phyloP scores from a whole-genome alignment of 805 yeast species.

The Nakazawaea wyomingensis region DNA sequence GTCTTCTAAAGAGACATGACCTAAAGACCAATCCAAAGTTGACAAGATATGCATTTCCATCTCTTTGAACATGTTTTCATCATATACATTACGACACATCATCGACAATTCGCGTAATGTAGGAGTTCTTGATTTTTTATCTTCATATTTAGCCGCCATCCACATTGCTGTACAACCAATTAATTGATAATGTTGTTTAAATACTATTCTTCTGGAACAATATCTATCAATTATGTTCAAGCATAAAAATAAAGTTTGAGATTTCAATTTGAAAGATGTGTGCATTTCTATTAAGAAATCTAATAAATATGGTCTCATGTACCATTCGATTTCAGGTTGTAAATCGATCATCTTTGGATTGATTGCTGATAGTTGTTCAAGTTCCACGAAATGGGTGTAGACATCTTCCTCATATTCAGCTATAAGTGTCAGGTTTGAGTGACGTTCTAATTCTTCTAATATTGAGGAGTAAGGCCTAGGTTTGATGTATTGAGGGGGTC shows the following conservation, averaged over 20 bases:
- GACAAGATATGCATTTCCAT: conserved; percentile 40
- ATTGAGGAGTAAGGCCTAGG: conserved; percentile 32
- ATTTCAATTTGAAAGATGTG: conserved; percentile 57
- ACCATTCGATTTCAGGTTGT: conserved; percentile 82
- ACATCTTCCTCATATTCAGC: conserved; percentile 39
- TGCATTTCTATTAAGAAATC: conserved; percentile 71
- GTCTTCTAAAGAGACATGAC: conserved; percentile 48
- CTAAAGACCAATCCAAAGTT: conserved; percentile 35
- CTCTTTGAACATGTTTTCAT: conserved; percentile 38
- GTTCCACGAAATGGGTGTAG: conserved; percentile 30
- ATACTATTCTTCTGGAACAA: conserved; percentile 80
- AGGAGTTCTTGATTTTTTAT: conserved; percentile 54
- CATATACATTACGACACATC: conserved; percentile 57
- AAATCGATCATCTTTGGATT: conserved; percentile 60
- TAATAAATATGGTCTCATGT: conserved; percentile 66
- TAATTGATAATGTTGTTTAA: conserved; percentile 81
- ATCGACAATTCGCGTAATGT: conserved; percentile 46
- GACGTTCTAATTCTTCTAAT: conserved; percentile 43
- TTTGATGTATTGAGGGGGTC: conserved; percentile 28
- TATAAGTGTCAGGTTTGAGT: conserved; percentile 35
- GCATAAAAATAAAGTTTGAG: conserved; percentile 61
- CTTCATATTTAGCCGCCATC: conserved; percentile 82
- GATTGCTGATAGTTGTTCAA: conserved; percentile 35
- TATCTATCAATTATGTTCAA: conserved; percentile 83
- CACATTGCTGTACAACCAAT: conserved; percentile 90